Base-by-base conservation (phyloP, 495 filamentous ascomycete species). In the Aspergillus incahuasiensis region DNA sequence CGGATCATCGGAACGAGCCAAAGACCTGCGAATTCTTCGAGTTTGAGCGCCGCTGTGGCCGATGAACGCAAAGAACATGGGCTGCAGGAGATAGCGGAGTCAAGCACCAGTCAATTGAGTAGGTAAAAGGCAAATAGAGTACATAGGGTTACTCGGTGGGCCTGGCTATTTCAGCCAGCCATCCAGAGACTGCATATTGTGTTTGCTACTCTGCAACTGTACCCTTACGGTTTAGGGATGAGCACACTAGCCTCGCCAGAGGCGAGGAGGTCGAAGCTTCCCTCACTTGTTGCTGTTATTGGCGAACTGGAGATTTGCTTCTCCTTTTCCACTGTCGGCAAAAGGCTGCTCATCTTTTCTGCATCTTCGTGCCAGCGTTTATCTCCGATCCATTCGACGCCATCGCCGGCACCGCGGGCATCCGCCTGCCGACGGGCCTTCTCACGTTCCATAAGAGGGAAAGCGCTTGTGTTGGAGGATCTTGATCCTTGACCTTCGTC, bases 181-280 rank as follows among this genome's bases (percentile, higher is more conserved):
- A 55, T 50, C 52, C 48, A 34, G 48, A 62, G 21, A 11, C 48
- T 59, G 51, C 52, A 51, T 25, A 59, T 22, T 48, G n/a, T 54
- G 58, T 57, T 64, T 65, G 47, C 55, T 61, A 51, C 45, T 46
- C 43, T 52, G 15, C 12, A n/a, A 22, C 11, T 45, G 45, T 52
- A 38, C 45, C 32, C 16, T 62, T 55, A 67, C 45, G 55, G 41
- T 45, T 61, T 57, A 54, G 68, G 66, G 57, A 77, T 66, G 25
- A 74, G 18, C 44, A 76, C 68, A 52, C 75, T 79, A 24, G 75
- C 75, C 62, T 79, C 75, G n/a, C 74, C 71, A 49, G 63, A 62
- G 7, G 72, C 69, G 48, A 77, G 66, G 49, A 84, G 63, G 66
- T 86, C 82, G 67, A 85, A 87, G 68, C 82, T 86, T 57, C 86